Evolutionary conservation across 2,329 filamentous ascomycete species (phyloP).

Genomic region (Lachnellula hyalina): DNA sequence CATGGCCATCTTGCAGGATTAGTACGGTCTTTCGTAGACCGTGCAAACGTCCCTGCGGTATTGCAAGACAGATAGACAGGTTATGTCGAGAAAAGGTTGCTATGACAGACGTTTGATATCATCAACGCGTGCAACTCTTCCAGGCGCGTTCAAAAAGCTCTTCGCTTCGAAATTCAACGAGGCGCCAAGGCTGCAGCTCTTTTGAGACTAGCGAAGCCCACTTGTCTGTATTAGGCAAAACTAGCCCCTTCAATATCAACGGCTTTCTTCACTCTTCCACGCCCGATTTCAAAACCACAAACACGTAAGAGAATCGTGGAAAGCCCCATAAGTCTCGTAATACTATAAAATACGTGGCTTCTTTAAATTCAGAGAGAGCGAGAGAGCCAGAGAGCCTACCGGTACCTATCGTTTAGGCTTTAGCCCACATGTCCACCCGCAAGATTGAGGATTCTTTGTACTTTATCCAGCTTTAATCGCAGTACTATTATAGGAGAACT

Average conservation of each 20-base stretch:
- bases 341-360: too few species aligned
- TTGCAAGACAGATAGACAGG: not conserved
- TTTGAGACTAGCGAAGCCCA: not conserved
- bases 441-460: too few species aligned
- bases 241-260: not conserved
- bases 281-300: not conserved
- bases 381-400: too few species aligned
- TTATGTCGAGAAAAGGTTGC: conserved; percentile 5
- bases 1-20: conserved; percentile 49
- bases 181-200: conserved; percentile 10
- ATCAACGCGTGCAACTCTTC: conserved; percentile 17
- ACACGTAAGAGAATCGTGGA: too few species aligned
- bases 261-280: not conserved
- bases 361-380: too few species aligned
- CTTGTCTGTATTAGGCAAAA: not conserved
- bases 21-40: conserved; percentile 14
- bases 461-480: too few species aligned
- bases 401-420: too few species aligned
- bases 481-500: too few species aligned
- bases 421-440: too few species aligned
- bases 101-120: conserved; percentile 8
- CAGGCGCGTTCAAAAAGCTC: conserved; percentile 20
- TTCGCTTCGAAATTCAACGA: conserved; percentile 13
- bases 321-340: too few species aligned
- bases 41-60: conserved; percentile 2